Conservation (phyloP, 2,329 filamentous ascomycete species). For the Cytospora piceae region DNA sequence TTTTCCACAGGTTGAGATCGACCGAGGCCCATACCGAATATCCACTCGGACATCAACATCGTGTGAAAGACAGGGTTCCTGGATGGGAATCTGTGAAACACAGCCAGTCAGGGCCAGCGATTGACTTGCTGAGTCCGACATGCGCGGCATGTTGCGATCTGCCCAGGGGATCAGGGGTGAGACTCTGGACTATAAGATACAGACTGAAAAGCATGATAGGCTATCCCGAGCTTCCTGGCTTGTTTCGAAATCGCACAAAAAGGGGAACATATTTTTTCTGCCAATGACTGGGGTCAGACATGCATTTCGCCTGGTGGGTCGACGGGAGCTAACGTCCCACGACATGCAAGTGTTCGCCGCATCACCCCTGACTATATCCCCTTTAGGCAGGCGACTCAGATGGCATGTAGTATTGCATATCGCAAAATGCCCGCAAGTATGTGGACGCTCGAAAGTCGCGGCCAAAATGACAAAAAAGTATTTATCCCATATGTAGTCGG, state of each 20-base stretch:
- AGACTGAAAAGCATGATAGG: constrained; percentile 38
- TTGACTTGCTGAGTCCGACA: constrained; percentile 40
- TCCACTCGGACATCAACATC: constrained; percentile 31
- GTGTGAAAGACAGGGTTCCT: constrained; percentile 34
- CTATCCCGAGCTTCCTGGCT: constrained; percentile 34
- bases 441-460: neutral
- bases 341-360: constrained; percentile 28
- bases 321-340: constrained; percentile 27
- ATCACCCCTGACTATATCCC: constrained; percentile 31
- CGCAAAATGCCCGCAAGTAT: constrained; percentile 4
- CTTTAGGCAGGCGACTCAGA: constrained; percentile 25
- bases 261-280: constrained; percentile 33
- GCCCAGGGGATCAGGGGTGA: constrained; percentile 38
- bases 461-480: neutral
- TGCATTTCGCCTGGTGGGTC: constrained; percentile 19
- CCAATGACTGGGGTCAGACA: constrained; percentile 22
- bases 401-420: constrained; percentile 14
- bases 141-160: constrained; percentile 46
- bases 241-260: constrained; percentile 42
- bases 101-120: constrained; percentile 43
- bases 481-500: neutral
- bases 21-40: constrained; percentile 29
- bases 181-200: constrained; percentile 30
- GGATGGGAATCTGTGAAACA: constrained; percentile 33
- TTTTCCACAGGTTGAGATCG: constrained; percentile 26